Evolutionary conservation across 345 rosid genomes (phyloP), one percentile per base, ranked within the genome.

Genomic region (Sonneratia alba): DNA sequence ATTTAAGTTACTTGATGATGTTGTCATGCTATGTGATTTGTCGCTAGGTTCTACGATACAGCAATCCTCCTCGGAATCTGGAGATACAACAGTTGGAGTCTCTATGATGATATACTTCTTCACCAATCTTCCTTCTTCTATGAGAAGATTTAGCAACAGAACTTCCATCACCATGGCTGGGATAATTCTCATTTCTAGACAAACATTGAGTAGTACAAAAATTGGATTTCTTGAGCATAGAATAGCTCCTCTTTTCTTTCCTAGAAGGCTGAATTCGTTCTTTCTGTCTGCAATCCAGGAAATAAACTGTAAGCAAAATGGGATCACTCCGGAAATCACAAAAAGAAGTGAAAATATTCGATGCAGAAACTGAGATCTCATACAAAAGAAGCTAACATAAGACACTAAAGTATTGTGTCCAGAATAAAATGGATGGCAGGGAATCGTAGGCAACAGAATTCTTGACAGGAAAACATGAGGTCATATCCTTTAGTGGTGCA

Each of bases 51-150:
- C 53, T 19, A 64, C 63, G 72, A 73, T 56, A 51, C 56, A 40
- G 78, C 71, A 55, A 32, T 85, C 89, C 72, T 73, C 77, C 36
- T 85, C 87, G 55, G 86, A 85, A 70, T 87, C 91, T 43, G 75
- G 77, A 67, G 65, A 37, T 36, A 71, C 65, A 21, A 69, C 65
- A 72, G 78, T 77, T 47, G 83, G 62, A 70, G 68, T 75, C 66
- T 80, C 73, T 73, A 77, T 81, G 56, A 63, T 55, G 34, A 63
- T 69, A 66, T 71, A 78, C 77, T 76, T 84, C 79, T 83, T 85
- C 76, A 82, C 79, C 70, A 85, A 75, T 77, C 80, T n/a, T 90
- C 73, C 77, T 77, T 9, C 85, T 76, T 69, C 81, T 85, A 70
- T 47, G 67, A 67, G 83, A 78, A 84, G 87, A 72, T 75, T 82